Evolutionary conservation across 1,284 basidiomycete genomes (phyloP).

Genomic region (Tylopilus sp.): DNA sequence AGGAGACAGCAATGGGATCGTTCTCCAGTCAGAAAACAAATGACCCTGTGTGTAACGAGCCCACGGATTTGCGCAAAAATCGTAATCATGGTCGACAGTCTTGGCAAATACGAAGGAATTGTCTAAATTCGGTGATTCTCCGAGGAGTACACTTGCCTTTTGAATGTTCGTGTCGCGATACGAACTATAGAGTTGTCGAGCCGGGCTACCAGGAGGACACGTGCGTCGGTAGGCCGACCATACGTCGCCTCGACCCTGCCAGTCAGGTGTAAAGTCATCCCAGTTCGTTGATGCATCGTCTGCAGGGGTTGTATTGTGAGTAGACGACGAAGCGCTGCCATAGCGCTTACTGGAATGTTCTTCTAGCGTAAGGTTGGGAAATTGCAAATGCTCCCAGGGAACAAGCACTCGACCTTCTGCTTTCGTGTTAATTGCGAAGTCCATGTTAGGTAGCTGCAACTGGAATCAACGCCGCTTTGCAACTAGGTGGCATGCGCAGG

Average conservation of each 20-base stretch:
- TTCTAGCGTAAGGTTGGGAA: slow-evolving; percentile 64
- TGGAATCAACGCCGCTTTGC: slow-evolving; percentile 9
- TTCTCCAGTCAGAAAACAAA: slow-evolving; percentile 94
- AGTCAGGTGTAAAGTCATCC: slow-evolving; percentile 76
- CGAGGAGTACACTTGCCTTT: slow-evolving; percentile 17
- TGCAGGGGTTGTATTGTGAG: slow-evolving; percentile 28
- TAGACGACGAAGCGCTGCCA: background rate
- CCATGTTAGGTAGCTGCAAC: slow-evolving; percentile 79
- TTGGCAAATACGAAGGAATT: slow-evolving; percentile 61
- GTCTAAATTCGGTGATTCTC: slow-evolving; percentile 28
- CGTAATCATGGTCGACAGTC: slow-evolving; percentile 57
- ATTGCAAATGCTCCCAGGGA: slow-evolving; percentile 76
- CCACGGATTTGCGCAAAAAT: slow-evolving; percentile 81
- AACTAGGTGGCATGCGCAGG: slow-evolving; percentile 15
- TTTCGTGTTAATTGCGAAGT: slow-evolving; percentile 87
- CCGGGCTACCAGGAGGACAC: slow-evolving; percentile 74
- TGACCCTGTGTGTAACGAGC: slow-evolving; percentile 85
- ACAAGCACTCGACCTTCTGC: slow-evolving; percentile 89
- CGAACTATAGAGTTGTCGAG: slow-evolving; percentile 79
- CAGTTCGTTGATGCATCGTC: slow-evolving; percentile 60
- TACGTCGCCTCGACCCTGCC: slow-evolving; percentile 77
- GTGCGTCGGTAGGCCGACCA: slow-evolving; percentile 93
- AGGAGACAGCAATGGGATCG: slow-evolving; percentile 80
- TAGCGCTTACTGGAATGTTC: slow-evolving; percentile 46
- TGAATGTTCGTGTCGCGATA: slow-evolving; percentile 40